phyloP scores from a whole-genome alignment of 2,329 filamentous ascomycete genomes.

The Ascochyta viciae-villosae region DNA sequence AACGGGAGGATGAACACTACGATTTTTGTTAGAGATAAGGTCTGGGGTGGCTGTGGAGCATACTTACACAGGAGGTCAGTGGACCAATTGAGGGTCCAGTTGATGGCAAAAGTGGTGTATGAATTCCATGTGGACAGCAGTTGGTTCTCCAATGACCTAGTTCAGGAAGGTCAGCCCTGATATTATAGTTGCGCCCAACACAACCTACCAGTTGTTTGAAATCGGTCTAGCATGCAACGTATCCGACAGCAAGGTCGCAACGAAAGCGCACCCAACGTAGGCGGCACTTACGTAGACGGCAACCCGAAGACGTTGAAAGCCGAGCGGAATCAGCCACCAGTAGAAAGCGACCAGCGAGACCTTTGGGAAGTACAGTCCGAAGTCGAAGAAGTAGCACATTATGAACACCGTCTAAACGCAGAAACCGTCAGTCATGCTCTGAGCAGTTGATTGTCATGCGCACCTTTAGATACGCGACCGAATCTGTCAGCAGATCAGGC shows the following conservation, averaged over 20 bases:
- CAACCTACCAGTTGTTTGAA: conserved; percentile 29
- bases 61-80: conserved; percentile 28
- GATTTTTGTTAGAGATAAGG: not conserved
- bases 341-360: conserved; percentile 30
- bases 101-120: conserved; percentile 17
- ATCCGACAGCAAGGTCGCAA: conserved; percentile 27
- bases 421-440: not conserved
- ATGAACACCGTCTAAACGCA: conserved; percentile 25
- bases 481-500: conserved; percentile 24
- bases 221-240: conserved; percentile 18
- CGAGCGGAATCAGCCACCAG: conserved; percentile 33
- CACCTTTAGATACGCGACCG: conserved; percentile 26
- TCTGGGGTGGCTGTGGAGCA: not conserved
- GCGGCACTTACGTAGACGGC: conserved; percentile 21
- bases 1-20: conserved; percentile 31
- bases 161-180: not conserved
- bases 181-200: not conserved
- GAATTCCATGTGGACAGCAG: conserved; percentile 29
- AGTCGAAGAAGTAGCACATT: conserved; percentile 30
- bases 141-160: conserved; percentile 30
- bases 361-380: conserved; percentile 32
- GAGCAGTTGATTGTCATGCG: not conserved
- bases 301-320: conserved; percentile 27
- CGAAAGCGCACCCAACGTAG: conserved; percentile 14
- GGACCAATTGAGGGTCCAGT: conserved; percentile 29